Base-by-base conservation (phyloP, 352 stramenopile species). In the Pelagophyceae sp. region DNA sequence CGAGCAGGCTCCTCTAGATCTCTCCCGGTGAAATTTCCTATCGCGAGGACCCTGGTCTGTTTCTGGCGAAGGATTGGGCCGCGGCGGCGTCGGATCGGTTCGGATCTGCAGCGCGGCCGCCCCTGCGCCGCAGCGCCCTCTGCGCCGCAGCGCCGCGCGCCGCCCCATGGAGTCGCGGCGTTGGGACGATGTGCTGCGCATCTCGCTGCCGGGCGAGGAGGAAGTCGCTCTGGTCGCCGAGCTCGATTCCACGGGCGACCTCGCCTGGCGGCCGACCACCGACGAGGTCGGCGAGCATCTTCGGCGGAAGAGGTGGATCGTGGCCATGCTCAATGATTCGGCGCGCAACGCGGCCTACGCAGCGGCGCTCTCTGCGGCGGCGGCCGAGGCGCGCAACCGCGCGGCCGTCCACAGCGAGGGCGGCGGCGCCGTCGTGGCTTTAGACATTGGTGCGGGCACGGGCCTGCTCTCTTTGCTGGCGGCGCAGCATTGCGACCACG, bases 261-360 rank as follows among this genome's bases (percentile, higher is more conserved):
- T 74, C 6, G 67, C 35, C 20, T 74, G 67, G 67, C 35, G 29
- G 38, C 11, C 29, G 15, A 5, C 27, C 2, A 23, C 6, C 15
- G 67, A 74, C 67, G 35, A 31, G 2, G 67, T 37, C 27, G 67
- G 3, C 15, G 67, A 31, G 33, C 67, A 74, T 37, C 29, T 74
- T 11, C 17, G 17, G 67, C 67, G 67, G 17, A 74, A 74, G 67
- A 27, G 17, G 67, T 74, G 67, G 67, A 51, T 74, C 67, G 67
- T 35, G 33, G 35, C 67, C 20, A 74, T 74, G 67, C 67, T 74
- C 2, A 31, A 54, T 37, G 67, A 74, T 37, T 1, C 15, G 15
- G 33, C 19, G 38, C 67, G 67, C 6, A 31, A 31, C 23, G 15
- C 0, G 2, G 37, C 67, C 35, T 74, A 74, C 67, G 35, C 11